Evolutionary conservation across 768 basidiomycete genomes (phyloP), one percentile per base, ranked within the genome.

Genomic region (Boletus rubropictus): DNA sequence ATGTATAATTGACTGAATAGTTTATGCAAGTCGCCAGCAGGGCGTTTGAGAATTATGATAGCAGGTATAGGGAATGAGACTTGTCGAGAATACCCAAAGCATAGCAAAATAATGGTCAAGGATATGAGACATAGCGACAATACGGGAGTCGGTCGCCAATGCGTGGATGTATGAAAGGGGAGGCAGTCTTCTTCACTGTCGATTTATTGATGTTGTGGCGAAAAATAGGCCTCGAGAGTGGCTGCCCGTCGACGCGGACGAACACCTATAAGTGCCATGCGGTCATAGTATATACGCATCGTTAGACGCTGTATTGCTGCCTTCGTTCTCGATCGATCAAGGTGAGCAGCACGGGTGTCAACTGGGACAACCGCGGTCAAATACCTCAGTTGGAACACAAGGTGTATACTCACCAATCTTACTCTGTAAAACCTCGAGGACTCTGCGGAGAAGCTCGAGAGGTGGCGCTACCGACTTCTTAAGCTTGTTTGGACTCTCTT

Each of bases 261-360:
- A 42, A 21, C n/a, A 34, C 62, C 65, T 14, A 61, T 50, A 25
- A 65, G 58, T 8, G 68, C 68, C 42, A 56, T 52, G 7, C 77
- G 80, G 54, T 86, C 82, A 57, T 84, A 87, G 56, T 77, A 63
- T 11, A 89, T 65, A 20, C 81, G 77, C 69, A 84, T 74, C 8
- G 77, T 70, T 12, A 87, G 63, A 36, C 76, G 77, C 58, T 89
- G 84, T 40, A 89, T 63, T 1, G 76, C 74, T 3, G 79, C 82
- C 55, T 89, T 90, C 4, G 80, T 75, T 46, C 83, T 75, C 3
- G 87, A 86, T 39, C 88, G 80, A 51, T 89, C 86, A 28, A 90
- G 71, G 62, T 86, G 79, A 2, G 82, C 79, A 22, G 84, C 86
- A 38, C 85, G 82, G 3, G 80, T 81, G 59, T 89, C 87, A 38